A percentile compares a stretch with the other conserved stretches of the same genome.
Conservation (phyloP, 176 grass and related monocot genomes). For the Ensete glaucum region DNA sequence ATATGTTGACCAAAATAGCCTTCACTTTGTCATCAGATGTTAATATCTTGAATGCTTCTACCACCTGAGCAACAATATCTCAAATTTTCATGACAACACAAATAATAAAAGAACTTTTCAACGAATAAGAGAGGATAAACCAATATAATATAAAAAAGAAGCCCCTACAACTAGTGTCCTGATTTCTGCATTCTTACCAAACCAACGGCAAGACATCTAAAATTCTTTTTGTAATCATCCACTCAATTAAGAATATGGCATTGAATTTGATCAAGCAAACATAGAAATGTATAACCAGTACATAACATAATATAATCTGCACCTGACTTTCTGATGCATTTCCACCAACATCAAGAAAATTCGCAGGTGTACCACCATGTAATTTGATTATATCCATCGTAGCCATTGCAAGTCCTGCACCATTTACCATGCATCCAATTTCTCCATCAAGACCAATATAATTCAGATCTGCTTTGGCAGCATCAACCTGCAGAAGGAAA, state of each 20-base stretch:
- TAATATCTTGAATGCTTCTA: slow-evolving; percentile 98
- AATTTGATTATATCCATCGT: slow-evolving; percentile 99
- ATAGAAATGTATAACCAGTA: background rate
- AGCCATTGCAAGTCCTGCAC: slow-evolving; percentile 98
- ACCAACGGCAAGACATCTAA: background rate
- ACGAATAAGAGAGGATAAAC: background rate
- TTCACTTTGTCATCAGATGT: slow-evolving; percentile 98
- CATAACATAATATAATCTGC: background rate
- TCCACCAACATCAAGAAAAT: slow-evolving; percentile 99
- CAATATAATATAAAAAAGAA: background rate
- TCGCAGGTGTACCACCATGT: slow-evolving; percentile 96
- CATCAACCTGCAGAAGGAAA: slow-evolving; percentile 31
- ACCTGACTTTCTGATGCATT: slow-evolving; percentile 97
- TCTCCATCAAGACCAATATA: slow-evolving; percentile 98
- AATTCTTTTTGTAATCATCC: too few relatives aligned
- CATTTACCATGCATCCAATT: slow-evolving; percentile 99
- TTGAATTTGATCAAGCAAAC: too few relatives aligned
- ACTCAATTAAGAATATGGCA: too few relatives aligned
- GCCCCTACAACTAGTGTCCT: too few relatives aligned
- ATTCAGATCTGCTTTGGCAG: slow-evolving; percentile 45
- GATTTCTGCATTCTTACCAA: too few relatives aligned
- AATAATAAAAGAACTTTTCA: background rate
- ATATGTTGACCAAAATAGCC: slow-evolving; percentile 99
- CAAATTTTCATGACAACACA: slow-evolving; percentile 12
- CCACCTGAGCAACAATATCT: slow-evolving; percentile 52